These are phyloP conservation scores for Fragaria iinumae DNA, from an alignment of 306 rosid species.

Conservation along the genomic window DNA sequence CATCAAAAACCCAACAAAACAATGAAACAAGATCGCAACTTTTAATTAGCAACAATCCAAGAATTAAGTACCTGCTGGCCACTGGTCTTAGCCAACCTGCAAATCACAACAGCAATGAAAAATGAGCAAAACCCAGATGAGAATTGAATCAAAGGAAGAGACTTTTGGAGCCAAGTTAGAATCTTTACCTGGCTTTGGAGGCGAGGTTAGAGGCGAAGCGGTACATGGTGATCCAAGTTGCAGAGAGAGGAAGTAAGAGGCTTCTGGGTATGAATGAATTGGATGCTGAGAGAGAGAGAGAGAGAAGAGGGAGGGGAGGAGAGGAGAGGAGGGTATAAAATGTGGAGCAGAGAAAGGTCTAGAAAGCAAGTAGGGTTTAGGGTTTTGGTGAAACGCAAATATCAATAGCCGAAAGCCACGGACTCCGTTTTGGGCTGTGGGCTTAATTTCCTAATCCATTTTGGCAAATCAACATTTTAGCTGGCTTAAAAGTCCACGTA, in stretches of 20 bases:
- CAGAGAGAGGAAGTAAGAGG: neutral
- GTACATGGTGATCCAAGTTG: conserved; percentile 32
- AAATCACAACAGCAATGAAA: neutral
- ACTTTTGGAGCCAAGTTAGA: neutral
- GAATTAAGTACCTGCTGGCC: conserved; percentile 27
- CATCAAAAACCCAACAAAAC: conserved; percentile 10
- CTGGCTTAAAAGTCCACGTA: neutral
- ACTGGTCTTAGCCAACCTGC: conserved; percentile 29
- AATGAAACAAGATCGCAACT: neutral
- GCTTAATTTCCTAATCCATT: neutral
- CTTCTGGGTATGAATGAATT: neutral
- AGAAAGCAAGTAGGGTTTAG: conserved; percentile 30
- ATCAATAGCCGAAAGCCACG: conserved; percentile 1
- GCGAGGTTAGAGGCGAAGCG: conserved; percentile 46
- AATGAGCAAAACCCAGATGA: conserved; percentile 11
- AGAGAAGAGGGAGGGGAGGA: neutral
- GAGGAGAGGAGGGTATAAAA: neutral
- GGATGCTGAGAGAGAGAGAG: neutral
- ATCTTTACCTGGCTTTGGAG: conserved; percentile 47
- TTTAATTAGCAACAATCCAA: neutral
- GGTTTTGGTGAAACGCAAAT: conserved; percentile 26
- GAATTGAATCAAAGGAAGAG: neutral
- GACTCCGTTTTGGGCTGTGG: conserved; percentile 12
- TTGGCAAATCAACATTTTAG: neutral
- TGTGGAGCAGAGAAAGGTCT: conserved; percentile 15